Evolutionary conservation across 2,329 filamentous ascomycete genomes (phyloP).

Genomic region (Uncinocarpus reesii): DNA sequence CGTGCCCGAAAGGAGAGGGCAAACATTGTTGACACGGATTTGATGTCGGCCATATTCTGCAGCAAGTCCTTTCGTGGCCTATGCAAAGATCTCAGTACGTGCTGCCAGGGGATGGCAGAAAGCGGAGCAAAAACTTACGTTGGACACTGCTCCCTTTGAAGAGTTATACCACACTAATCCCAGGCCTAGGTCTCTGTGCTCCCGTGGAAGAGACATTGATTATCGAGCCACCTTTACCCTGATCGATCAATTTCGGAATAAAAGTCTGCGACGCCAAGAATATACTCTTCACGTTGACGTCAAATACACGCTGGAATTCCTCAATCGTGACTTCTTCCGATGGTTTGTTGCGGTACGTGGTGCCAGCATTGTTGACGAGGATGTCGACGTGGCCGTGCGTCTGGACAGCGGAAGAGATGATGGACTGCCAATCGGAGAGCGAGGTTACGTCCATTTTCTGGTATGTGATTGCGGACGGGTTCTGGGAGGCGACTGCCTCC

Average conservation of each 20-base stretch:
- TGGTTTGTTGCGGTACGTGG: constrained; percentile 34
- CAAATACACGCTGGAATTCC: constrained; percentile 37
- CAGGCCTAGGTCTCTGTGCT: constrained; percentile 34
- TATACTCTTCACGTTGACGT: constrained; percentile 38
- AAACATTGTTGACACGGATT: constrained; percentile 63
- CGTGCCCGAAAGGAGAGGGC: constrained; percentile 57
- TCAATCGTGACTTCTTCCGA: constrained; percentile 35
- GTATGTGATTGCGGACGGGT: constrained; percentile 25
- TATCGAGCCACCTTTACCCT: constrained; percentile 34
- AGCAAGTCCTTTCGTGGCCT: constrained; percentile 56
- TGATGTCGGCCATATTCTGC: constrained; percentile 62
- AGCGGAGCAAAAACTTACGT: constrained; percentile 26
- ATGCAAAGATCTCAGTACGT: background rate
- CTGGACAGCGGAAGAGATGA: constrained; percentile 25
- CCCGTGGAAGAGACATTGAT: constrained; percentile 39
- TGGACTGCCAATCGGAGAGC: constrained; percentile 26
- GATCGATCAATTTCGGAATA: constrained; percentile 30
- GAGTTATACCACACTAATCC: constrained; percentile 40
- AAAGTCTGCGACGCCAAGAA: constrained; percentile 29
- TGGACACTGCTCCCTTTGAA: constrained; percentile 37
- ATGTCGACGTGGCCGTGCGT: constrained; percentile 33
- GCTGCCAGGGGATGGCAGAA: background rate
- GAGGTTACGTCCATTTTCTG: constrained; percentile 30
- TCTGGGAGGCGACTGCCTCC: constrained; percentile 25
- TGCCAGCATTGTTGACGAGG: constrained; percentile 42